Evolutionary conservation across 225 moss, liverwort and hornwort genomes (phyloP), one percentile per base, ranked within the genome.

Genomic region (Pseudisothecium myosuroides): DNA sequence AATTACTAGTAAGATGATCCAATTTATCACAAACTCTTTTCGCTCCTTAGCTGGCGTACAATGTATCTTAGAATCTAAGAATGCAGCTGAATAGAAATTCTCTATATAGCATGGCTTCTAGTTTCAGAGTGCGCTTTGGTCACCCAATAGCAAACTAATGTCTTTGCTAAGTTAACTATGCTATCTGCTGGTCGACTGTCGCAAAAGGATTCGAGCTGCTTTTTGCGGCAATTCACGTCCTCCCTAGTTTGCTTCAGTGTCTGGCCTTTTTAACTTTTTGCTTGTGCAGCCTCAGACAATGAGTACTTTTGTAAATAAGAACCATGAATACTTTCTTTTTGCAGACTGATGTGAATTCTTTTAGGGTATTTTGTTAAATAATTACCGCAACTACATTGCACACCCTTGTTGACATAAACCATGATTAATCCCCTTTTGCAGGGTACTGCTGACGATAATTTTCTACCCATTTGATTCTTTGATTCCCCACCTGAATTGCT

Each of bases 261-360:
- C 37, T 66, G 12, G 37, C 10, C 20, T 31, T 5, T 12, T 5
- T 3, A 3, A 1, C 2, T 5, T 20, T 12, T 21, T 32, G 4
- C 12, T 3, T 36, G 11, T 7, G 47, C 47, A 82, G 5, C 4
- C 6, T 4, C 9, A 19, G 4, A 3, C 18, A 5, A 1, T 31
- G 10, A 55, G 29, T 67, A 21, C 34, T 15, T 79, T 56, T n/a
- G n/a, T 56, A n/a, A 78, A n/a, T 14, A 37, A 37, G 36, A 77
- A 54, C 15, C n/a, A 6, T 31, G 9, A 32, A 14, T 61, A 7
- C 8, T 20, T 20, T n/a, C 32, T 2, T 59, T 59, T 20, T 9
- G 19, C n/a, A n/a, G n/a, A n/a, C 16, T 32, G 15, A 2, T 16
- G 10, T 9, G 60, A 19, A 60, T 13, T 60, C 28, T 22, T 36